Evolutionary conservation across 345 rosid genomes (phyloP), one percentile per base, ranked within the genome.

Genomic region (Nasturtium officinale): DNA sequence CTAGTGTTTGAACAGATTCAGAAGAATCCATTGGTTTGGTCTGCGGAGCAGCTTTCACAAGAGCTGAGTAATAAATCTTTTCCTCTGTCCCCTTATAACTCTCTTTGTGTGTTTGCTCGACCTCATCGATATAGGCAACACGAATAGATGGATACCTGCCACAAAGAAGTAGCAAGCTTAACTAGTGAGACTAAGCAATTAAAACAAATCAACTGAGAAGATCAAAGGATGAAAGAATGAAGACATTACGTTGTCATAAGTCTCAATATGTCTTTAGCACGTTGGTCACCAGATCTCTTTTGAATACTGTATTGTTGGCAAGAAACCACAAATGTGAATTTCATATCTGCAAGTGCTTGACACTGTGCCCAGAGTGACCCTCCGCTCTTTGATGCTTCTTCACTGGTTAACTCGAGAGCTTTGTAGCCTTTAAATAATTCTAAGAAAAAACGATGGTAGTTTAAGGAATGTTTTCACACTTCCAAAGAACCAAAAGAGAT

Each of bases 291-390:
- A 52, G 86, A 87, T 53, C 87, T 76, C 74, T 90, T 90, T 33
- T 88, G 85, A 79, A 82, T 73, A 65, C 97, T 88, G 70, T 90
- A 90, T 61, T 80, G 82, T 74, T 90, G 97, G 71, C 92, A 88
- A 16, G 95, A 88, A 50, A 90, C 88, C 54, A 90, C 91, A 81
- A 86, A 88, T 33, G 89, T 83, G 80, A 90, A 90, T 76, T 90
- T 90, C 91, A 90, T 81, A 76, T 87, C 94, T 67, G 95, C 83
- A 40, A 89, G 84, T 18, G 89, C 92, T 78, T 90, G 94, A 82
- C 94, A 89, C 60, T 87, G 89, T 40, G 88, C 85, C 83, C 82
- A 80, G 10, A 87, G 76, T 23, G 91, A 87, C 74, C 78, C 85
- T 83, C 83, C 86, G 78, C 89, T 85, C 82, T 81, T 85, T 87